Conservation (phyloP, 176 grass and related monocot species). For the Oryza coarctata region DNA sequence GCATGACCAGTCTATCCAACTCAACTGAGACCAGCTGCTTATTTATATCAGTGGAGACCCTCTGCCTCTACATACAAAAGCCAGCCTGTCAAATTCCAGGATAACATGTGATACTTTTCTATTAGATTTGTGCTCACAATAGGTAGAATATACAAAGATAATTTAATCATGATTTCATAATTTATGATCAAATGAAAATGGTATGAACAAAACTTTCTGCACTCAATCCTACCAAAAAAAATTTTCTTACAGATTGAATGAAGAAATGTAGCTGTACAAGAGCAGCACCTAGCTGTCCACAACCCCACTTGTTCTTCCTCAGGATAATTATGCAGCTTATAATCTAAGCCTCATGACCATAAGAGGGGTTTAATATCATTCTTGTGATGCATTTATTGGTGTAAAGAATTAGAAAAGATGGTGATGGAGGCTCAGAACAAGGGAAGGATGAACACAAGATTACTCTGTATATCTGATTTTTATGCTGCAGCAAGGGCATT, state of each 20-base stretch:
- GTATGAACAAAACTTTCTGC: conserved; percentile 48
- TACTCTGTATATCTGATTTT: conserved; percentile 49
- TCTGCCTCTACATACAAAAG: conserved; percentile 10
- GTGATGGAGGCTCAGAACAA: conserved; percentile 33
- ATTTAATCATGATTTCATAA: conserved; percentile 48
- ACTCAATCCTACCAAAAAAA: conserved; percentile 60
- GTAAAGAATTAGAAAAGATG: conserved; percentile 51
- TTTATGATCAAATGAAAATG: conserved; percentile 48
- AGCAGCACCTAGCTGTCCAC: conserved; percentile 63
- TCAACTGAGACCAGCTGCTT: conserved; percentile 17
- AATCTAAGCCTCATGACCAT: conserved; percentile 11
- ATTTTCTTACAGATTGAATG: conserved; percentile 94
- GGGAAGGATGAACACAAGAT: conserved; percentile 34
- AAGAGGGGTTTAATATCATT: conserved; percentile 26
- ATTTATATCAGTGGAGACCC: conserved; percentile 7
- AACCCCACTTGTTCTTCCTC: conserved; percentile 39
- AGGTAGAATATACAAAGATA: conserved; percentile 44
- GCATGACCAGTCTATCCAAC: conserved; percentile 34
- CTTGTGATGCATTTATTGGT: conserved; percentile 50
- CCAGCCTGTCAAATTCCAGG: conserved; percentile 36
- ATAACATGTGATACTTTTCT: conserved; percentile 34
- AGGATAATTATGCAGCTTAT: conserved; percentile 45
- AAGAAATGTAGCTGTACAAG: conserved; percentile 96
- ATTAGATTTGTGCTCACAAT: conserved; percentile 21
- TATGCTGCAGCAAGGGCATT: conserved; percentile 49